Evolutionary conservation across 129 eudicot genomes (phyloP).

Genomic region (Lactuca sativa): DNA sequence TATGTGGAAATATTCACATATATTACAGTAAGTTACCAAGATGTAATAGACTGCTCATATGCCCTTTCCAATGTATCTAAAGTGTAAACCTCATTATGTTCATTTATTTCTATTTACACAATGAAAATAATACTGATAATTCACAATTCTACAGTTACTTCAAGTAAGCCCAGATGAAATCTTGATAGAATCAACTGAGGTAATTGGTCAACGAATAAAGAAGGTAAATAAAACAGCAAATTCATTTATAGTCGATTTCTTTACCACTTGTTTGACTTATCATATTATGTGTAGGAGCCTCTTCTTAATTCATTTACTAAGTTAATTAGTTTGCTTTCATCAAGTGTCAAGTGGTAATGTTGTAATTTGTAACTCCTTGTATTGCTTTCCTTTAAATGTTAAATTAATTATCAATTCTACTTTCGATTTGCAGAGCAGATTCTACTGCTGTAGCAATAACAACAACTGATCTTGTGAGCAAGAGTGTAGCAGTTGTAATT

Average conservation of each 20-base stretch:
- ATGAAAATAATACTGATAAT: constrained; percentile 12
- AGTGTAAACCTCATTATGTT: neutral
- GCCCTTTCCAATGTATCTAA: constrained; percentile 69
- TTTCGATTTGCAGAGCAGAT: constrained; percentile 64
- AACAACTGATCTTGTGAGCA: constrained; percentile 95
- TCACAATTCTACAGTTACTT: constrained; percentile 54
- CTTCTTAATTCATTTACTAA: constrained; percentile 81
- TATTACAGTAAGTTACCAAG: constrained; percentile 68
- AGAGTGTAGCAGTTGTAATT: constrained; percentile 89
- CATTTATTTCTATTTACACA: neutral
- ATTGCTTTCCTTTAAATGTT: neutral
- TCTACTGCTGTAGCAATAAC: constrained; percentile 96
- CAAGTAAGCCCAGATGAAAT: constrained; percentile 67
- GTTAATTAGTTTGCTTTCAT: constrained; percentile 59
- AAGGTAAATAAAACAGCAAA: neutral
- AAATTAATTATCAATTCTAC: neutral
- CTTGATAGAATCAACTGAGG: constrained; percentile 92
- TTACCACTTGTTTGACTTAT: neutral
- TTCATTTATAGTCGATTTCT: neutral
- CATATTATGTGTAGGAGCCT: constrained; percentile 58
- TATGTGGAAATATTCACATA: constrained; percentile 39
- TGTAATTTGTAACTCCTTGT: constrained; percentile 11
- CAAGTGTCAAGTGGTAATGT: constrained; percentile 63
- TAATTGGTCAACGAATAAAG: too few species aligned
- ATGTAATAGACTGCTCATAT: constrained; percentile 77